Base-by-base conservation (phyloP, 2,329 filamentous ascomycete genomes). In the Saccharata proteae region DNA sequence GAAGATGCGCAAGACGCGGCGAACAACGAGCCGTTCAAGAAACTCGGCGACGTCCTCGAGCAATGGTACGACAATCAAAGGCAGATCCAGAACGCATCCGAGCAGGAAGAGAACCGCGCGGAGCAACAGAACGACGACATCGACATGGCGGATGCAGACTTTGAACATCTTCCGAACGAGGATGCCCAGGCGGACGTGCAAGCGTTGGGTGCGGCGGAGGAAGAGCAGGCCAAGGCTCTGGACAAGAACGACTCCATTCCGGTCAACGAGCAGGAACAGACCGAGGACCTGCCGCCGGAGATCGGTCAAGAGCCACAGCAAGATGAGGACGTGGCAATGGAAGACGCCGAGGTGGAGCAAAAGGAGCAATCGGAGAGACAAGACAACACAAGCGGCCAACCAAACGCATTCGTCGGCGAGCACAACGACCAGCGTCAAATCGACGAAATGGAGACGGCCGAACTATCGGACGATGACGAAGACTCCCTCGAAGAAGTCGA, bases 221-320 rank as follows among this genome's bases (percentile, higher is more conserved):
- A 93, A 40, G 88, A 98, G 16, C 82, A 94, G 52, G 80, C 80
- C 3, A 77, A 77, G 43, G 77, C 81, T 5, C 69, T 98, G 34
- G 83, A 96, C 47, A 81, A 94, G 43, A 74, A 80, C 29, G 90
- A 92, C 73, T 86, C 81, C 2, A 74, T 93, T 35, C 82, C 92
- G 35, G 67, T 70, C 10, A 67, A 73, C 32, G 69, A 78, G 12
- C 47, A 54, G 11, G 49, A 54, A n/a, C 40, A 47, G 14, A 52
- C 52, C 5, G 51, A 57, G 31, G 48, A 57, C 19, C 46, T 48
- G 4, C 47, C 52, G 3, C 22, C 45, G 25, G 40, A 45, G 11
- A 33, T 38, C 2, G 38, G 43, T 15, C 18, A 31, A 7, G 17
- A 31, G 2, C 9, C 23, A 4, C 41, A 51, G n/a, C 39, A 51